Evolutionary conservation across 2,329 filamentous ascomycete genomes (phyloP), one percentile per base, ranked within the genome.

Genomic region (Nemania diffusa): DNA sequence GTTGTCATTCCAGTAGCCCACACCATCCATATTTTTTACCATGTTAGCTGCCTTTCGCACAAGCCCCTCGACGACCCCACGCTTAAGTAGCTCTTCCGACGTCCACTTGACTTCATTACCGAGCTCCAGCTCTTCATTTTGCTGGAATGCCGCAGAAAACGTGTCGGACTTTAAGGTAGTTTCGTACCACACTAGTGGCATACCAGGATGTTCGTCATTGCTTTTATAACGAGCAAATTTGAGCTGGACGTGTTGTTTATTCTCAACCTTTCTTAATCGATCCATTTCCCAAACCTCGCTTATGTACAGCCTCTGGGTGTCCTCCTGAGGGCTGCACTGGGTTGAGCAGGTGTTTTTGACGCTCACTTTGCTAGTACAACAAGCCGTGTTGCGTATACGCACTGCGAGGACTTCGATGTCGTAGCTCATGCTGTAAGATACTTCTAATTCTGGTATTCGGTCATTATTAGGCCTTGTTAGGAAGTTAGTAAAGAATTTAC

Each of bases 1-100:
- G 50, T 77, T 77, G 34, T 76, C 64, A 32, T 72, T 72, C 72
- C 73, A 76, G 37, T 63, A 70, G 6, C 75, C 77, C 3, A 78
- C 67, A 2, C 73, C 72, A 57, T 78, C 77, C 64, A 78, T 74
- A 1, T 70, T 69, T 62, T 75, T 74, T 55, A 77, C 69, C 60
- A 74, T 65, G 1, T 67, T 34, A 1, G 57, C 70, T 3, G 75
- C 69, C 11, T 71, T 71, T n/a, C 26, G 52, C 51, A 77, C 42
- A 17, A 78, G 64, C 0, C 67, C 65, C 6, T 74, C 68, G 29
- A 77, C 69, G 7, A 69, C 69, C 15, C 72, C 72, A 7, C 59
- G 60, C 9, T 71, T 27, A 15, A 71, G 50, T 27, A 78, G 69
- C 5, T 69, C 57, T 29, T 73, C 65, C 0, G 70, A 56, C 8